Conservation (phyloP, 2,329 filamentous ascomycete species). For the Chrysosporium keratinophilum region DNA sequence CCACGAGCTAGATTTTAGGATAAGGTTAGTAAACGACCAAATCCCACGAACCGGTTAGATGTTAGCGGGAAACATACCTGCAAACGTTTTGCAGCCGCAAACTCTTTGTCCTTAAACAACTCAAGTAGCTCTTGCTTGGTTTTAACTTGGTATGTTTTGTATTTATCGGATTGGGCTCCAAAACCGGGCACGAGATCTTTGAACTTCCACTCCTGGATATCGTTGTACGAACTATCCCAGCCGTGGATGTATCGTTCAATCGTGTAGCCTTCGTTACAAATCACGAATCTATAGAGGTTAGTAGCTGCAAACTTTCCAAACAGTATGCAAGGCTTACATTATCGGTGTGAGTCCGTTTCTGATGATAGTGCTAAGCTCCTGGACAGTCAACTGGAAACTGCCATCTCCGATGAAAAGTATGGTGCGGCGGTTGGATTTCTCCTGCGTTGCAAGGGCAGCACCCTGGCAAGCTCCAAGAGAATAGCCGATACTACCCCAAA, state of each 20-base stretch:
- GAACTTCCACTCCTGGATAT: conserved; percentile 63
- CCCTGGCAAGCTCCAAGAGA: conserved; percentile 50
- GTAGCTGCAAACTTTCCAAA: background rate
- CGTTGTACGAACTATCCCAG: conserved; percentile 65
- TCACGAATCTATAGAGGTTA: conserved; percentile 47
- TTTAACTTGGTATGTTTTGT: conserved; percentile 53
- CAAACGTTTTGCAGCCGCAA: conserved; percentile 42
- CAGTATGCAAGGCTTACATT: conserved; percentile 44
- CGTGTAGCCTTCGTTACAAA: conserved; percentile 76
- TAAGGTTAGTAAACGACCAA: background rate
- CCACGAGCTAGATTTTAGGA: conserved; percentile 55
- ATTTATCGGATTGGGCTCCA: conserved; percentile 47
- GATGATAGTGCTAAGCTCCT: conserved; percentile 75
- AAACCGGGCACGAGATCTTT: conserved; percentile 57
- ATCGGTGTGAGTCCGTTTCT: conserved; percentile 59
- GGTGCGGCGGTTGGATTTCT: conserved; percentile 42
- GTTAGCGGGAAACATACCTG: conserved; percentile 23
- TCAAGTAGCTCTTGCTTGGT: conserved; percentile 56
- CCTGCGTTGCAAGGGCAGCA: conserved; percentile 42
- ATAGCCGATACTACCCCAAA: conserved; percentile 53
- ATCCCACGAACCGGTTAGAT: background rate
- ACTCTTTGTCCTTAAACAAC: conserved; percentile 53
- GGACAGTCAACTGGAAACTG: conserved; percentile 70
- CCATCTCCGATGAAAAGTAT: conserved; percentile 79
- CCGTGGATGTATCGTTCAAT: conserved; percentile 80